A percentile compares a stretch with the other conserved stretches of the same genome.
Evolutionary conservation across 805 yeast genomes (phyloP).

Genomic region (Wickerhamiella vanderwaltii): DNA sequence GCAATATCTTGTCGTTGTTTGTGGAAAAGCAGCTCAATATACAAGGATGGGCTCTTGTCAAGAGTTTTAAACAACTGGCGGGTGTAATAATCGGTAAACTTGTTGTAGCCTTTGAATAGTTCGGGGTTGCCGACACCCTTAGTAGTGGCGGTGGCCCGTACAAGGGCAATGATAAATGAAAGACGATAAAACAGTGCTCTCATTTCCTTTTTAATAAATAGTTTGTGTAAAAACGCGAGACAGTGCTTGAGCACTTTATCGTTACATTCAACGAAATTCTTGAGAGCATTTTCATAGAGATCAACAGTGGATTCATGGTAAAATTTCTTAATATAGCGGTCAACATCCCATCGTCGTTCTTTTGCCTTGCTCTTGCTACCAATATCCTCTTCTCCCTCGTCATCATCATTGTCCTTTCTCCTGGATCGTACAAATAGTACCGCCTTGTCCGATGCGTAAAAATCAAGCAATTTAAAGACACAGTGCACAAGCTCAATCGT

Average conservation of each 20-base stretch:
- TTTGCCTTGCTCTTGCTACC: constrained; percentile 27
- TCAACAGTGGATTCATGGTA: constrained; percentile 49
- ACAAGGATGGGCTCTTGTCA: constrained; percentile 41
- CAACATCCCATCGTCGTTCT: constrained; percentile 39
- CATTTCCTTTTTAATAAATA: constrained; percentile 51
- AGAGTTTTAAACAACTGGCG: constrained; percentile 40
- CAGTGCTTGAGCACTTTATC: constrained; percentile 50
- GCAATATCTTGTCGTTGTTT: constrained; percentile 36
- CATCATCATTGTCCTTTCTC: constrained; percentile 18
- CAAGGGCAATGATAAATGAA: constrained; percentile 55
- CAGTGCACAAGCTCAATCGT: constrained; percentile 54
- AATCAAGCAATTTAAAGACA: constrained; percentile 54
- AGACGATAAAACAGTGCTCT: constrained; percentile 50
- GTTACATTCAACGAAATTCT: constrained; percentile 48
- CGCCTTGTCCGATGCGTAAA: constrained; percentile 46
- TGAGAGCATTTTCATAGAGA: constrained; percentile 50
- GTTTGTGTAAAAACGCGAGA: constrained; percentile 56
- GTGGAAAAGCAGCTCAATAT: constrained; percentile 56
- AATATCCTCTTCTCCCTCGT: constrained; percentile 21
- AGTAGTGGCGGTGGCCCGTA: constrained; percentile 38
- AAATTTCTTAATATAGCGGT: constrained; percentile 34
- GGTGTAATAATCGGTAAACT: constrained; percentile 55
- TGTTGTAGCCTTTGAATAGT: constrained; percentile 48
- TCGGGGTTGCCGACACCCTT: constrained; percentile 34
- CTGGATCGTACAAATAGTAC: constrained; percentile 37